Conservation (phyloP, 2,329 filamentous ascomycete genomes). For the Trichoderma arundinaceum region DNA sequence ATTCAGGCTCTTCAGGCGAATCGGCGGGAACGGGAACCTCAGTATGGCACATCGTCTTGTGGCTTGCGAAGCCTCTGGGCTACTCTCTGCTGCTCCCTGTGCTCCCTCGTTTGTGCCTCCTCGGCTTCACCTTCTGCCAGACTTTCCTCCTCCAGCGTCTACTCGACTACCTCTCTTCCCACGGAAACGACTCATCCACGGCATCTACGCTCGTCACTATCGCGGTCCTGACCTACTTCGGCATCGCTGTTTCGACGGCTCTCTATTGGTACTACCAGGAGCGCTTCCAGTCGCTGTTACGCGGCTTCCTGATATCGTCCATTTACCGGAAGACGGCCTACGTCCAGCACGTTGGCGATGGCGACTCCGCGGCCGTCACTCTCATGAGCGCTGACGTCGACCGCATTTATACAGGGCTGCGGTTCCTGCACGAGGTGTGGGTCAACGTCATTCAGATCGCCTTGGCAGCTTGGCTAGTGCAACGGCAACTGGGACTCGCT, state of each 20-base stretch:
- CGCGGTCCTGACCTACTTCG: conserved; percentile 47
- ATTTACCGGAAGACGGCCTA: conserved; percentile 55
- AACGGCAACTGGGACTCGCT: background rate
- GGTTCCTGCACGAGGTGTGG: conserved; percentile 44
- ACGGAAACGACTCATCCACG: background rate
- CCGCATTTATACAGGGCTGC: conserved; percentile 38
- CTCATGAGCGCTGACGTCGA: conserved; percentile 55
- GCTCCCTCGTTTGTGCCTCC: conserved; percentile 40
- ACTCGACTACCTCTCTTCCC: conserved; percentile 38
- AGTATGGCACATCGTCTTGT: no score
- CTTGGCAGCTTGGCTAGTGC: conserved; percentile 32
- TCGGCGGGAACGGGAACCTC: no score
- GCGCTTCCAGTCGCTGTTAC: conserved; percentile 42
- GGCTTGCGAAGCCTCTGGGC: no score
- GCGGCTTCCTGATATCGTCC: conserved; percentile 43
- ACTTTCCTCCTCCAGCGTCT: conserved; percentile 48
- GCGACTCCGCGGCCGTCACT: conserved; percentile 47
- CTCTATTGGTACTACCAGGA: conserved; percentile 43
- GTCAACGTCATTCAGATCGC: conserved; percentile 39
- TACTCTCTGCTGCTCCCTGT: background rate
- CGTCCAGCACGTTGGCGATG: conserved; percentile 39
- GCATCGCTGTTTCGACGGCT: conserved; percentile 45
- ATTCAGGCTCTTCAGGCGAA: no score
- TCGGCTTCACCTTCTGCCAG: conserved; percentile 47
- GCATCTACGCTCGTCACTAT: conserved; percentile 46